Conservation (phyloP, 2,329 filamentous ascomycete genomes). For the Geosmithia putterillii region DNA sequence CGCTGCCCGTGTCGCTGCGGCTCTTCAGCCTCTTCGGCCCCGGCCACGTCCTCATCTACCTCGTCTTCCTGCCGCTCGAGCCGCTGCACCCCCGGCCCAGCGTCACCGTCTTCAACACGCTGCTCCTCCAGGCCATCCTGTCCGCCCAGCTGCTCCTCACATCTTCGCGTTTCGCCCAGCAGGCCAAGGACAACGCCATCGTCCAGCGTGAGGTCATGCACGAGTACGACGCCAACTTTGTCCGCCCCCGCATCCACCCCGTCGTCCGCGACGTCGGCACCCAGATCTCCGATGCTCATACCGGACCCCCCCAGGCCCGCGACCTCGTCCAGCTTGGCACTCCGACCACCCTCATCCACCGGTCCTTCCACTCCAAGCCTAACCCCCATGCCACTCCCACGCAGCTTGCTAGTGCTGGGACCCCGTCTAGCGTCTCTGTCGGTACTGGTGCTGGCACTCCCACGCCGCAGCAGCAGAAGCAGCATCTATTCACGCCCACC, state of each 20-base stretch:
- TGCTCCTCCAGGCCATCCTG: conserved; percentile 64
- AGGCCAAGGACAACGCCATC: conserved; percentile 71
- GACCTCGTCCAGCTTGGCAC: conserved; percentile 37
- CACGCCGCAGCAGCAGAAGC: conserved; percentile 19
- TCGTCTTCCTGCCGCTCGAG: conserved; percentile 70
- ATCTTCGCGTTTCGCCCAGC: conserved; percentile 64
- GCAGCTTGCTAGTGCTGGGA: conserved; percentile 11
- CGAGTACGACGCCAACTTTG: conserved; percentile 93
- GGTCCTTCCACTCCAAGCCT: conserved; percentile 68
- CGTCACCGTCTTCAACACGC: conserved; percentile 70
- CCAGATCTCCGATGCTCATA: conserved; percentile 51
- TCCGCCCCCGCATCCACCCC: conserved; percentile 78
- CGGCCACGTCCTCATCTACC: conserved; percentile 83
- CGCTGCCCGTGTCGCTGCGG: conserved; percentile 67
- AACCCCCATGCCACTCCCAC: conserved; percentile 65
- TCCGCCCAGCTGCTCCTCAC: conserved; percentile 67
- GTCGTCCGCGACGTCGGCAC: conserved; percentile 67
- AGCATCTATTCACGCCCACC: conserved; percentile 30
- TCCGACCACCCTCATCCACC: conserved; percentile 52
- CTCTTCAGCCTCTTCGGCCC: conserved; percentile 89
- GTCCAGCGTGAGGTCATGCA: conserved; percentile 87
- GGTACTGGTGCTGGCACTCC: too few species aligned
- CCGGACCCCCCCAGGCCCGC: conserved; percentile 21
- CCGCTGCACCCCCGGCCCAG: conserved; percentile 70
- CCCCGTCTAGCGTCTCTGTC: neutral